These are phyloP conservation scores for Fusarium fracticaudum DNA, from an alignment of 2,329 filamentous ascomycete genomes.

Conservation along the genomic window DNA sequence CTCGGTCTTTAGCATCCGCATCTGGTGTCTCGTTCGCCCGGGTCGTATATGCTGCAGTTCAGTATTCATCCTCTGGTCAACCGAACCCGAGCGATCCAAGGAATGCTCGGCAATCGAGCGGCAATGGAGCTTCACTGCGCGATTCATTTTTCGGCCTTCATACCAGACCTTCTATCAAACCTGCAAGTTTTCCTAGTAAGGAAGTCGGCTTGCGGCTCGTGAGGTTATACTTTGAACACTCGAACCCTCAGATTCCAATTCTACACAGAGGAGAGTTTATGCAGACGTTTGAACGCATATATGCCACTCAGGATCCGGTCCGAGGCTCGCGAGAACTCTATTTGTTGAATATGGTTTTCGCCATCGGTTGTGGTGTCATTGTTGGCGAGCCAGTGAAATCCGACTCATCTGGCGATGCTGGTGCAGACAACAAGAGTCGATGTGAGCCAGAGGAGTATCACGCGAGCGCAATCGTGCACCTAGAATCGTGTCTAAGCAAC, in stretches of 20 bases:
- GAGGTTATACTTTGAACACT: slow-evolving; percentile 91
- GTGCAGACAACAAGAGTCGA: slow-evolving; percentile 49
- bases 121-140: slow-evolving; percentile 80
- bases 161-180: slow-evolving; percentile 86
- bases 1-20: slow-evolving; percentile 82
- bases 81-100: slow-evolving; percentile 56
- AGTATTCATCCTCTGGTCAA: slow-evolving; percentile 71
- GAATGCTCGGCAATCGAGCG: slow-evolving; percentile 36
- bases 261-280: slow-evolving; percentile 90
- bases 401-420: slow-evolving; percentile 49
- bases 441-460: slow-evolving; percentile 94
- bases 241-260: slow-evolving; percentile 95
- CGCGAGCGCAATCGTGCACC: slow-evolving; percentile 89
- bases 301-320: slow-evolving; percentile 72
- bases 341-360: slow-evolving; percentile 95
- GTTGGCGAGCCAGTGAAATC: slow-evolving; percentile 71
- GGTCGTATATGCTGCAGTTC: slow-evolving; percentile 93
- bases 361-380: slow-evolving; percentile 93
- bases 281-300: slow-evolving; percentile 85
- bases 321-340: slow-evolving; percentile 86
- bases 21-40: slow-evolving; percentile 94
- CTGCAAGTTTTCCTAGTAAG: slow-evolving; percentile 83
- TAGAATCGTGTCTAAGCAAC: slow-evolving; percentile 85
- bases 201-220: slow-evolving; percentile 78
- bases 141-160: slow-evolving; percentile 98